Percentiles rank a stretch among this genome's conserved stretches.
phyloP scores from a whole-genome alignment of 495 filamentous ascomycete species.

The Achaetomiella virescens region DNA sequence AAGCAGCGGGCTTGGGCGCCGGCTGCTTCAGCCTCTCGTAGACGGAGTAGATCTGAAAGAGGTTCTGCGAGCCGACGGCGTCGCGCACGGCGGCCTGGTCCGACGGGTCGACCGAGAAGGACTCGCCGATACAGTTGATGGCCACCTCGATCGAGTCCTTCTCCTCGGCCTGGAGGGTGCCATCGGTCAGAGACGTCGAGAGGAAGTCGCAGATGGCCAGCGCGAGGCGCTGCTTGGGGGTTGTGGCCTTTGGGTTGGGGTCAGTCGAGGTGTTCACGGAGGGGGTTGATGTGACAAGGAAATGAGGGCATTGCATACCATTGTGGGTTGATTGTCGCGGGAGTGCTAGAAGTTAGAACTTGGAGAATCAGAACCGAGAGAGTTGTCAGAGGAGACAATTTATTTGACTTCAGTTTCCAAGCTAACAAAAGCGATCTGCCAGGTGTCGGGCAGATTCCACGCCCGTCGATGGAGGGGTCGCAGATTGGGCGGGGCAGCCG shows the following conservation, averaged over 20 bases:
- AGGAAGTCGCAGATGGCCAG: conserved; percentile 97
- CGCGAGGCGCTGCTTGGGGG: conserved; percentile 91
- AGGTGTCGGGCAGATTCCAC: conserved; percentile 17
- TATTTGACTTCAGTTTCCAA: not conserved
- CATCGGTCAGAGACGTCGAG: conserved; percentile 74
- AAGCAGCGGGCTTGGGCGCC: conserved; percentile 19
- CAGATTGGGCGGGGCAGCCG: not conserved
- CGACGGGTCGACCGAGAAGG: conserved; percentile 84
- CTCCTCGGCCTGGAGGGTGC: conserved; percentile 80
- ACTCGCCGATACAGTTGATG: conserved; percentile 84
- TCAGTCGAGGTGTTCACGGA: not conserved
- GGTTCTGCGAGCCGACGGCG: conserved; percentile 76
- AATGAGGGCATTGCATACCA: not conserved
- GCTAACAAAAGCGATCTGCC: not conserved
- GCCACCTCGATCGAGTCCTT: conserved; percentile 88
- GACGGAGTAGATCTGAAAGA: conserved; percentile 84
- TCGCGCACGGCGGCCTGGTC: conserved; percentile 66
- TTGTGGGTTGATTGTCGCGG: not conserved
- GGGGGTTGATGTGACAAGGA: not conserved
- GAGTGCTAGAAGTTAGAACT: not conserved
- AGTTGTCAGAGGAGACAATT: not conserved
- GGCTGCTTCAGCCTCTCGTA: conserved; percentile 83
- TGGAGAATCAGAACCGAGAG: too few species aligned
- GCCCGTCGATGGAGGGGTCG: conserved; percentile 19
- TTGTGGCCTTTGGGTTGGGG: conserved; percentile 35